Conservation (phyloP, 805 yeast species). For the Cyberlindnera lachancei region DNA sequence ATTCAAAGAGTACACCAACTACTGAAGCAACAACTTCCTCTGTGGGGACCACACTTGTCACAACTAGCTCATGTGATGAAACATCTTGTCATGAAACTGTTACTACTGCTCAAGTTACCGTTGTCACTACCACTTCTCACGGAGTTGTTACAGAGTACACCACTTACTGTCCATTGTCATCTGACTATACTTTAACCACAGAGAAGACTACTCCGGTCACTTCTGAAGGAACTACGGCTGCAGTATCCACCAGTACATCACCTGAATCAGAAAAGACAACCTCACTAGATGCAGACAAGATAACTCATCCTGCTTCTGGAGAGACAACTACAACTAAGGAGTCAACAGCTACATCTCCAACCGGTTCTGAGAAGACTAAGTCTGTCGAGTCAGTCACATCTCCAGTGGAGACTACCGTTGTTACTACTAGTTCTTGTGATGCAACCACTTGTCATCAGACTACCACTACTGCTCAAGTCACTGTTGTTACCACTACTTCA, state of each 20-base stretch:
- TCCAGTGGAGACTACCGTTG: conserved; percentile 8
- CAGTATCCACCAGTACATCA: too few species aligned
- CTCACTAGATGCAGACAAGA: too few species aligned
- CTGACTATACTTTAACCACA: too few species aligned
- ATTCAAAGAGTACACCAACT: not conserved
- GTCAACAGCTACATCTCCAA: too few species aligned
- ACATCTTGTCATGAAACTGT: conserved; percentile 22
- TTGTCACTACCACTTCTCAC: conserved; percentile 26
- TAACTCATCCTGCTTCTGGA: too few species aligned
- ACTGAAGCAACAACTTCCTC: not conserved
- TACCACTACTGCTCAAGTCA: conserved; percentile 12
- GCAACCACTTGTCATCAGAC: conserved; percentile 6
- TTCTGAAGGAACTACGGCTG: too few species aligned
- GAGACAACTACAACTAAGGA: too few species aligned
- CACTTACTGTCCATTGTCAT: conserved; percentile 34
- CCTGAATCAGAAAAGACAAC: too few species aligned
- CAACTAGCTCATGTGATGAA: conserved; percentile 26
- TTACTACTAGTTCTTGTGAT: conserved; percentile 15
- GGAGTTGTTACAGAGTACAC: conserved; percentile 30
- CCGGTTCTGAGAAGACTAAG: too few species aligned
- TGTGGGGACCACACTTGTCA: conserved; percentile 19
- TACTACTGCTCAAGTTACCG: conserved; percentile 22
- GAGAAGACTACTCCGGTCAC: too few species aligned
- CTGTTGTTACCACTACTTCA: conserved; percentile 27
- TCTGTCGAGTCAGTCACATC: too few species aligned